These are phyloP conservation scores for Hordeum pubiflorum DNA, from an alignment of 202 grass and related monocot genomes.

Conservation along the genomic window DNA sequence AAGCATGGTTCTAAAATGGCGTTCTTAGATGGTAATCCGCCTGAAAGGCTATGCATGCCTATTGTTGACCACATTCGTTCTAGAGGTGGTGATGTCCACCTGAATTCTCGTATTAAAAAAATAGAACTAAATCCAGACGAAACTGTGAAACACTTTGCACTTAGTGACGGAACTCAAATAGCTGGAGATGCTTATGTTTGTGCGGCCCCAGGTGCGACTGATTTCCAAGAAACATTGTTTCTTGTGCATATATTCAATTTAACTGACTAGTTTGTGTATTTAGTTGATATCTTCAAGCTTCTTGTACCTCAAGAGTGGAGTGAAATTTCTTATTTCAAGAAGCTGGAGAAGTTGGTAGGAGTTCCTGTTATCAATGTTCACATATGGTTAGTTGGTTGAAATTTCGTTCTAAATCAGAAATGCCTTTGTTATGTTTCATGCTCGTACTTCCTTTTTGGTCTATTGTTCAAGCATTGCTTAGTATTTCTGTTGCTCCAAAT, in stretches of 20 bases:
- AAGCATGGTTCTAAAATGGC: slow-evolving; percentile 97
- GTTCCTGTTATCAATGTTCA: slow-evolving; percentile 99
- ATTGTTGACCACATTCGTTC: slow-evolving; percentile 79
- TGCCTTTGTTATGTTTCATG: no score
- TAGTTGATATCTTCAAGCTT: slow-evolving; percentile 98
- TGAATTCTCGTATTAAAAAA: slow-evolving; percentile 88
- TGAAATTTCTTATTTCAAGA: slow-evolving; percentile 89
- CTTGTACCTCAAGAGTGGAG: slow-evolving; percentile 92
- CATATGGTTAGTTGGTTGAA: slow-evolving; percentile 73
- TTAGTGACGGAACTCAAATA: slow-evolving; percentile 65
- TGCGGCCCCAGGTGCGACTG: slow-evolving; percentile 66
- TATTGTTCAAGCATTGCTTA: no score
- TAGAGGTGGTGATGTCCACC: slow-evolving; percentile 76
- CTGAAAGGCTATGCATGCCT: slow-evolving; percentile 92
- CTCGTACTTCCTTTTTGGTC: no score
- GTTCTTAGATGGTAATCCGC: slow-evolving; percentile 95
- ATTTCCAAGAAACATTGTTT: slow-evolving; percentile 13
- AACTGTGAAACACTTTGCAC: slow-evolving; percentile 75
- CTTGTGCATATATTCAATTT: slow-evolving; percentile 12
- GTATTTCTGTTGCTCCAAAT: slow-evolving; percentile 31
- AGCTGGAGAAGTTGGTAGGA: slow-evolving; percentile 86
- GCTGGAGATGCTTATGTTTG: slow-evolving; percentile 88
- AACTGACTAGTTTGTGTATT: slow-evolving; percentile 36
- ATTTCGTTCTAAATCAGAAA: slow-evolving; percentile 31
- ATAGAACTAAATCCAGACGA: slow-evolving; percentile 80